These are phyloP conservation scores for Zostera marina DNA, from an alignment of 116 monocot species.

Conservation along the genomic window DNA sequence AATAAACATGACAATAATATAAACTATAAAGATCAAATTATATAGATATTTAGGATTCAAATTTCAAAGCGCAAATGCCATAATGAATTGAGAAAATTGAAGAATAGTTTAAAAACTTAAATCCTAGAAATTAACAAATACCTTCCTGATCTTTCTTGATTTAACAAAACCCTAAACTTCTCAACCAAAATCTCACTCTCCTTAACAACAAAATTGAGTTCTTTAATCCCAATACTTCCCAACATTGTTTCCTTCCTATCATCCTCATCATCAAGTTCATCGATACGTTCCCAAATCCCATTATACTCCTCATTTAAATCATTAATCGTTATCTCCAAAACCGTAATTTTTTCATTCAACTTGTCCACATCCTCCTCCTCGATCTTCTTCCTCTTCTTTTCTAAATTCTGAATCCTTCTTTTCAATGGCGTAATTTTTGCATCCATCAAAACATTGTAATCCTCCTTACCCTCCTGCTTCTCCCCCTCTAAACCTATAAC, in stretches of 20 bases:
- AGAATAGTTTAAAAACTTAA: neutral
- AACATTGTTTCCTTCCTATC: constrained; percentile 44
- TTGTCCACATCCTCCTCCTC: constrained; percentile 2
- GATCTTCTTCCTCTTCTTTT: constrained; percentile 5
- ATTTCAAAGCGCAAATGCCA: no score
- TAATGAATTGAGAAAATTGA: neutral
- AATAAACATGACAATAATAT: neutral
- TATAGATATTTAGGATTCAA: neutral
- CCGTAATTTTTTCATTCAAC: constrained; percentile 18
- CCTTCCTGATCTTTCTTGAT: constrained; percentile 20
- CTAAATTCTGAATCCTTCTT: neutral
- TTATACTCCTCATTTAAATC: constrained; percentile 36
- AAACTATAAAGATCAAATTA: neutral
- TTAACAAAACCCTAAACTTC: constrained; percentile 25
- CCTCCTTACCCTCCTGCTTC: constrained; percentile 4
- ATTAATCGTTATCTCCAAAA: constrained; percentile 25
- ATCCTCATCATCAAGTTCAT: constrained; percentile 47
- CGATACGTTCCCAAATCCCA: constrained; percentile 47
- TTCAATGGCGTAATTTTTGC: no score
- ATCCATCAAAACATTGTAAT: neutral
- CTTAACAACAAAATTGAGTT: constrained; percentile 60
- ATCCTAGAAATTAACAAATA: constrained; percentile 7
- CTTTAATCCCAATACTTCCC: constrained; percentile 48
- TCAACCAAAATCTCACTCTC: constrained; percentile 61
- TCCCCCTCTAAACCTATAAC: neutral